Percentiles rank a stretch among this genome's conserved stretches.
These are phyloP conservation scores for Polymyxa betae DNA, from an alignment of 208 protist species.

Conservation along the genomic window DNA sequence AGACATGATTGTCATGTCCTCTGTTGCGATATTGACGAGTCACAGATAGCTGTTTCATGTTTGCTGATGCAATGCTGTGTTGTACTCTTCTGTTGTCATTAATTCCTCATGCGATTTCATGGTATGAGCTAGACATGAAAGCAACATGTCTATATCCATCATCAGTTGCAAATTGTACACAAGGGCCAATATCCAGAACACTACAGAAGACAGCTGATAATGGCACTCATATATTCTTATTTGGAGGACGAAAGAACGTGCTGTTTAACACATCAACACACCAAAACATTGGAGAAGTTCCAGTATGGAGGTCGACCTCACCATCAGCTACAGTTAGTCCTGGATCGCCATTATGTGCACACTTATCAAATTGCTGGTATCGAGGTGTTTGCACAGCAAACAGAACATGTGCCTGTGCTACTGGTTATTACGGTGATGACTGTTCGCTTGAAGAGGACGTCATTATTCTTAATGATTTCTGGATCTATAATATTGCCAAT, in stretches of 20 bases:
- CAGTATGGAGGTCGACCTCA: not conserved
- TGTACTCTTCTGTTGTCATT: not conserved
- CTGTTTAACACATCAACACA: conserved; percentile 20
- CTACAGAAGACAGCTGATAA: not conserved
- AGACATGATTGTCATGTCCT: too few relatives aligned
- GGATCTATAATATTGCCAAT: not conserved
- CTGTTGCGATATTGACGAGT: too few relatives aligned
- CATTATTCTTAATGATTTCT: conserved; percentile 46
- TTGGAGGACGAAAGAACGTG: conserved; percentile 14
- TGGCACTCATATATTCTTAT: conserved; percentile 3
- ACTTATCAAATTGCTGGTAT: conserved; percentile 10
- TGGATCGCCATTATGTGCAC: not conserved
- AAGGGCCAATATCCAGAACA: not conserved
- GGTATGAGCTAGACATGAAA: not conserved
- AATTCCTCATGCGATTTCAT: not conserved
- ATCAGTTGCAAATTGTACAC: not conserved
- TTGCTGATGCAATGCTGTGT: too few relatives aligned
- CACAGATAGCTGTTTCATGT: too few relatives aligned
- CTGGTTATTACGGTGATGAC: not conserved
- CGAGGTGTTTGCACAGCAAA: not conserved
- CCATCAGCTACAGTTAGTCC: not conserved
- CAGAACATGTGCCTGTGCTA: not conserved
- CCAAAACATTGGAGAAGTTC: not conserved
- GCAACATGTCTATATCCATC: not conserved
- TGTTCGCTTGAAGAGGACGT: conserved; percentile 43